These are phyloP conservation scores for Mucor mucedo DNA, from an alignment of 371 early-diverging fungal species.

Conservation along the genomic window DNA sequence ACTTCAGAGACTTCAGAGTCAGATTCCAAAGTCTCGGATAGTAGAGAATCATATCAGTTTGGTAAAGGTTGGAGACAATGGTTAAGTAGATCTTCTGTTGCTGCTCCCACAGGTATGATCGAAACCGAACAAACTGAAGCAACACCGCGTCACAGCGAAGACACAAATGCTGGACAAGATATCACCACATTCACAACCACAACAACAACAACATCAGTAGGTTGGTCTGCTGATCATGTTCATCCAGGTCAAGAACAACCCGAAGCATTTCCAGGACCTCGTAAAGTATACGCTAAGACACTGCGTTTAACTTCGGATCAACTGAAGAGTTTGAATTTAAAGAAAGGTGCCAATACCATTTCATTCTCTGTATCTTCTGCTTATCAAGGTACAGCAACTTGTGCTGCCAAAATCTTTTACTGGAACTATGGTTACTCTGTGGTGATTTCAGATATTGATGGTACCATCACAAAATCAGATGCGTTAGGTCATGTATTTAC, in stretches of 20 bases:
- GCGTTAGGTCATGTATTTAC: conserved; percentile 97
- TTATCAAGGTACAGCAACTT: conserved; percentile 78
- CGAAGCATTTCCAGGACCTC: conserved; percentile 3
- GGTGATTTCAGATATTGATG: conserved; percentile 99
- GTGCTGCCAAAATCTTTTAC: conserved; percentile 86
- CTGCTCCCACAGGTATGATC: conserved; percentile 12
- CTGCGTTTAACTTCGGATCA: conserved; percentile 92
- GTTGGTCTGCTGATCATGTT: conserved; percentile 41
- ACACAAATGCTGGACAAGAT: conserved; percentile 15
- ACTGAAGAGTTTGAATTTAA: conserved; percentile 79
- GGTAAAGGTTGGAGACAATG: conserved; percentile 59
- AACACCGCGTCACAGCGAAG: background rate
- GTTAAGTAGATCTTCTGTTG: conserved; percentile 52
- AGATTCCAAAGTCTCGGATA: conserved; percentile 27
- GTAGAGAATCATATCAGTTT: conserved; percentile 42
- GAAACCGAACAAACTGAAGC: conserved; percentile 4
- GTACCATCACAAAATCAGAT: conserved; percentile 99
- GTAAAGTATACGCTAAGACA: conserved; percentile 82
- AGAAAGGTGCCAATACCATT: conserved; percentile 89
- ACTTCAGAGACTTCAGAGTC: background rate
- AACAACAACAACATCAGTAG: conserved; percentile 50
- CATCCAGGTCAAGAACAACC: conserved; percentile 19
- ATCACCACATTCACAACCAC: conserved; percentile 50
- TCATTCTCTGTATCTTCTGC: conserved; percentile 86
- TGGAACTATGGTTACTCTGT: conserved; percentile 89